Conservation (phyloP, 2,329 filamentous ascomycete species). For the Biscogniauxia marginata region DNA sequence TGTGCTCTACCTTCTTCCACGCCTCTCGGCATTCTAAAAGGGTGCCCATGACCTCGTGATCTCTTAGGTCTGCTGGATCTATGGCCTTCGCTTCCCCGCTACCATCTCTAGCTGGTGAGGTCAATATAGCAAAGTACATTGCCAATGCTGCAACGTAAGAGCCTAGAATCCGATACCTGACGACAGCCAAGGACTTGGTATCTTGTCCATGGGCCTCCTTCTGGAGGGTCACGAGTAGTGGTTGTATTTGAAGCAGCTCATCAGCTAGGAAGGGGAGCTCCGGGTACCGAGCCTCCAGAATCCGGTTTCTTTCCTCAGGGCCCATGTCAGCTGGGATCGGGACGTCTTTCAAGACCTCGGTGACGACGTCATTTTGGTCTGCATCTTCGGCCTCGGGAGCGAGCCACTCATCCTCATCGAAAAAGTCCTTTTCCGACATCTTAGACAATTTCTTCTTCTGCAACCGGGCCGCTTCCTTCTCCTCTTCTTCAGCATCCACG, state of each 20-base stretch:
- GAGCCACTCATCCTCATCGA: conserved; percentile 86
- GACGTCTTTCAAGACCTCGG: conserved; percentile 80
- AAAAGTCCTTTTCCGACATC: conserved; percentile 91
- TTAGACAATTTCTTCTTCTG: conserved; percentile 88
- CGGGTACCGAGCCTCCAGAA: conserved; percentile 80
- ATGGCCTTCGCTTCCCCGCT: conserved; percentile 57
- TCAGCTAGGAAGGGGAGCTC: conserved; percentile 85
- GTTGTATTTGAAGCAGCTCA: conserved; percentile 74
- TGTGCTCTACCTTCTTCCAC: conserved; percentile 71
- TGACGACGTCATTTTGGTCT: conserved; percentile 63
- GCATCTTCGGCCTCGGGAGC: conserved; percentile 51
- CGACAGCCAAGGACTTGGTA: conserved; percentile 55
- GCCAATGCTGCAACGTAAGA: conserved; percentile 84
- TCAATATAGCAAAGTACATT: conserved; percentile 94
- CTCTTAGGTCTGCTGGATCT: conserved; percentile 75
- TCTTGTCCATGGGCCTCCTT: conserved; percentile 54
- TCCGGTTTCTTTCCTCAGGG: conserved; percentile 68
- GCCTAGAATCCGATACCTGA: conserved; percentile 77
- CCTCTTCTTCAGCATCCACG: conserved; percentile 76
- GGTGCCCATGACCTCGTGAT: conserved; percentile 88
- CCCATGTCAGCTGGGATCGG: conserved; percentile 80
- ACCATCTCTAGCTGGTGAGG: conserved; percentile 68
- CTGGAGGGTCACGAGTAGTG: conserved; percentile 58
- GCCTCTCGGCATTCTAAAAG: conserved; percentile 76
- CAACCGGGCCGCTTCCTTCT: conserved; percentile 81